Evolutionary conservation across 106 monocot species (phyloP).

Genomic region (Iris macrosiphon): DNA sequence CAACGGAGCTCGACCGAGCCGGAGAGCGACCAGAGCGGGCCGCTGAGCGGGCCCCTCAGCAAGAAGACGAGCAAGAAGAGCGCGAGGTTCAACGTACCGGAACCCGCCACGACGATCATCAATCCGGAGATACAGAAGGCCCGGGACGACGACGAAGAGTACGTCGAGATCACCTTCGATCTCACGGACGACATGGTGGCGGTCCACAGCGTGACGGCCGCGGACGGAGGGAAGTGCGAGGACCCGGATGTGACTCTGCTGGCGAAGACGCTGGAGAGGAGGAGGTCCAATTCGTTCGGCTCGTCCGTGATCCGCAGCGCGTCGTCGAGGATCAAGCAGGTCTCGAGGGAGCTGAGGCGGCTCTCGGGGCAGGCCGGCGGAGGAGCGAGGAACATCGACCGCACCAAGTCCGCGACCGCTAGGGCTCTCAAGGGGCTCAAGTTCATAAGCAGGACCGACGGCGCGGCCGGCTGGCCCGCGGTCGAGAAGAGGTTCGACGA

Average conservation of each 20-base stretch:
- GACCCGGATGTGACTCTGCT: conserved; percentile 65
- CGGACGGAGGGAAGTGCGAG: conserved; percentile 25
- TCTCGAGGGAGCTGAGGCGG: conserved; percentile 57
- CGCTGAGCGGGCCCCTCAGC: conserved; percentile 36
- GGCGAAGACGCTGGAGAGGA: conserved; percentile 49
- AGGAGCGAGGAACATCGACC: conserved; percentile 22
- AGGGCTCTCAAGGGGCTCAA: conserved; percentile 73
- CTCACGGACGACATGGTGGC: conserved; percentile 72
- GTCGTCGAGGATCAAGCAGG: conserved; percentile 41
- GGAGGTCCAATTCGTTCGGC: conserved; percentile 13
- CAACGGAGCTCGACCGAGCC: no score
- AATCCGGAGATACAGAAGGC: no score
- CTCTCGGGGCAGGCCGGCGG: conserved; percentile 25
- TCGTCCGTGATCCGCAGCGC: conserved; percentile 24
- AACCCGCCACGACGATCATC: background rate
- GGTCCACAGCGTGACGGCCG: conserved; percentile 78
- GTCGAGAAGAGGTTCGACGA: conserved; percentile 86
- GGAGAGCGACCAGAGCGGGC: conserved; percentile 37
- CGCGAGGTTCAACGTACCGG: conserved; percentile 56
- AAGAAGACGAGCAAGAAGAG: conserved; percentile 32
- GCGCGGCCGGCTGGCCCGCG: conserved; percentile 50
- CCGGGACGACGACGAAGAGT: conserved; percentile 32
- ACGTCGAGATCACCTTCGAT: conserved; percentile 91
- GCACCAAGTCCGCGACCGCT: conserved; percentile 51
- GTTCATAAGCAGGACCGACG: conserved; percentile 71